These are phyloP conservation scores for Suhomyces bolitotheri DNA, from an alignment of 1,139 yeast genomes.

Conservation along the genomic window DNA sequence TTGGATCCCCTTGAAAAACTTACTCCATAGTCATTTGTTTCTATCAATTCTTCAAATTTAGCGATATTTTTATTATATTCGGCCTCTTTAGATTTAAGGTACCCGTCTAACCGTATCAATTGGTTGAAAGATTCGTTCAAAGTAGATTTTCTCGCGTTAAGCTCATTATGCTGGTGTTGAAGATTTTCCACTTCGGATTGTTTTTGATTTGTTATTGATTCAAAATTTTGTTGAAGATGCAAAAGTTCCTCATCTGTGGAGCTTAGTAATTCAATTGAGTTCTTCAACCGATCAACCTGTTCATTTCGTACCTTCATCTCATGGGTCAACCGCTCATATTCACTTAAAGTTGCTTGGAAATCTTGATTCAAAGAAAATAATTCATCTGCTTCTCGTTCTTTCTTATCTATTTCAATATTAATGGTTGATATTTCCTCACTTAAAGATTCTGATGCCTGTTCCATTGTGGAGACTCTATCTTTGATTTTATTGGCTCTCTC, in stretches of 20 bases:
- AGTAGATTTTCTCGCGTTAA: slow-evolving; percentile 20
- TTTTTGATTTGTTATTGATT: slow-evolving; percentile 25
- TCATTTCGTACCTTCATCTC: slow-evolving; percentile 45
- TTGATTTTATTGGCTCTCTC: slow-evolving; percentile 66
- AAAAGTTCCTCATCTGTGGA: slow-evolving; percentile 50
- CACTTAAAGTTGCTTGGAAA: slow-evolving; percentile 71
- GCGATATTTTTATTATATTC: slow-evolving; percentile 30
- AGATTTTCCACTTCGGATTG: slow-evolving; percentile 34
- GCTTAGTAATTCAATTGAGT: slow-evolving; percentile 47
- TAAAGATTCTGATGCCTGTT: slow-evolving; percentile 44
- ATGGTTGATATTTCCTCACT: slow-evolving; percentile 52
- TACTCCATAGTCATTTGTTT: background rate
- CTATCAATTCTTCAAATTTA: background rate
- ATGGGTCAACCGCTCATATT: slow-evolving; percentile 57
- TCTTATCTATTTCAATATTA: slow-evolving; percentile 46
- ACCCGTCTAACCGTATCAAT: slow-evolving; percentile 61
- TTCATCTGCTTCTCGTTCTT: slow-evolving; percentile 59
- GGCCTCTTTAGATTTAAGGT: slow-evolving; percentile 50
- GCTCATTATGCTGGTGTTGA: slow-evolving; percentile 13
- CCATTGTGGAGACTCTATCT: slow-evolving; percentile 47
- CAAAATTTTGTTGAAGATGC: slow-evolving; percentile 55
- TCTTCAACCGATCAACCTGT: slow-evolving; percentile 49
- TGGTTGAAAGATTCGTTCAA: slow-evolving; percentile 39
- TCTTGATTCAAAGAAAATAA: slow-evolving; percentile 79
- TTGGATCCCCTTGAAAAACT: background rate